Evolutionary conservation across 305 asterid genomes (phyloP).

Genomic region (Solanum hybrid): DNA sequence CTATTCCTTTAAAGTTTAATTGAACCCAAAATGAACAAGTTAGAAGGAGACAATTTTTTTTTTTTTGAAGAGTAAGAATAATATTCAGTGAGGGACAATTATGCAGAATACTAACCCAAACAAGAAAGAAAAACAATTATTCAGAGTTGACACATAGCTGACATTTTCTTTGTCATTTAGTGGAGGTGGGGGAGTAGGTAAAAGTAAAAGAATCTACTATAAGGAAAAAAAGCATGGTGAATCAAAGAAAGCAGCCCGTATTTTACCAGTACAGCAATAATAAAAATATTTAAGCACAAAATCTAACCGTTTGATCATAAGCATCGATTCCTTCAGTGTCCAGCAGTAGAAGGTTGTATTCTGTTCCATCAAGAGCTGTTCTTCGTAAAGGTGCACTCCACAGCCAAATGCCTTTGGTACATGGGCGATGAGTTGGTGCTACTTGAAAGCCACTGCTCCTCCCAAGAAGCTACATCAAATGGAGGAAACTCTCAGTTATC

Average conservation of each 20-base stretch:
- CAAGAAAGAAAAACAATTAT: neutral
- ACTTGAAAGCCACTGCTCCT: conserved; percentile 97
- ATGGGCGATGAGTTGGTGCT: conserved; percentile 92
- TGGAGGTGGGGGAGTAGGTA: neutral
- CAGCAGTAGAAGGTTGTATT: conserved; percentile 76
- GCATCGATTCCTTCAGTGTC: conserved; percentile 96
- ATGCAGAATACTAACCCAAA: neutral
- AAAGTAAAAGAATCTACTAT: neutral
- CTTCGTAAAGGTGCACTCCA: conserved; percentile 88
- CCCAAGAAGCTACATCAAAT: conserved; percentile 78
- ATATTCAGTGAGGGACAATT: neutral
- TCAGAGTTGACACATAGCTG: neutral
- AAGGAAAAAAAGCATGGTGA: neutral
- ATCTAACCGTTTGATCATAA: conserved; percentile 88
- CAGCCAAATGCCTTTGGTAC: conserved; percentile 97
- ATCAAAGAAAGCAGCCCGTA: neutral
- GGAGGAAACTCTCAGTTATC: neutral
- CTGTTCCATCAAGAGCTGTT: conserved; percentile 94
- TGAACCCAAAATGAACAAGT: neutral
- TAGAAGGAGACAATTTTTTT: neutral
- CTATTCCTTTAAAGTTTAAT: neutral
- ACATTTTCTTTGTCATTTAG: neutral
- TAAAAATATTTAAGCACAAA: conserved; percentile 9
- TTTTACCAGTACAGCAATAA: neutral
- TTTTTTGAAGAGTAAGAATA: neutral